These are phyloP conservation scores for Styphnolobium japonicum DNA, from an alignment of 306 rosid genomes.

Conservation along the genomic window DNA sequence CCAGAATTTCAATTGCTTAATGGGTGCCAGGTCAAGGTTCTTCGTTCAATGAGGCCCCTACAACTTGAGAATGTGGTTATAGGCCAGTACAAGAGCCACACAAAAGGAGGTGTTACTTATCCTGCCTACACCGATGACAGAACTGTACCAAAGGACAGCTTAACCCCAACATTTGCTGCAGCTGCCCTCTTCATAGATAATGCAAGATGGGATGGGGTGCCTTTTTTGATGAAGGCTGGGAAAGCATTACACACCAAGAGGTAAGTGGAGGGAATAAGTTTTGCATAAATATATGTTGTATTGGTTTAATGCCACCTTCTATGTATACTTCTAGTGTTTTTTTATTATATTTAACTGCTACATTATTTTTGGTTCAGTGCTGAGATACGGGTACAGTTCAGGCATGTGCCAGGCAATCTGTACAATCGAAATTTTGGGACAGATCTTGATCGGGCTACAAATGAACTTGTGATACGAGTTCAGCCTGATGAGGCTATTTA, in stretches of 20 bases:
- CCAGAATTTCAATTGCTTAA: constrained; percentile 11
- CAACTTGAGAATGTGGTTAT: constrained; percentile 56
- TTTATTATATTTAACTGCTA: background rate
- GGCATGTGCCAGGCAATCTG: constrained; percentile 89
- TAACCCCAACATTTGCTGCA: constrained; percentile 93
- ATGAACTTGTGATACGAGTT: constrained; percentile 87
- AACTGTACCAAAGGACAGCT: constrained; percentile 82
- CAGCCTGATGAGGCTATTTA: constrained; percentile 94
- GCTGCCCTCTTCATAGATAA: constrained; percentile 90
- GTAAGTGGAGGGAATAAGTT: constrained; percentile 30
- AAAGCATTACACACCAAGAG: constrained; percentile 81
- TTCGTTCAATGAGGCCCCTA: constrained; percentile 85
- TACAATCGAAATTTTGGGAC: constrained; percentile 73
- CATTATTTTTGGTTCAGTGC: constrained; percentile 53
- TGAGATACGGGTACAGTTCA: constrained; percentile 91
- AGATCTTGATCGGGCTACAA: constrained; percentile 73
- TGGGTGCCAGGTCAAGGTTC: constrained; percentile 75
- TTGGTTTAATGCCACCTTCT: background rate
- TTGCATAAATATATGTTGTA: background rate
- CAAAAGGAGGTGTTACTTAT: constrained; percentile 69
- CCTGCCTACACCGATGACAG: constrained; percentile 76
- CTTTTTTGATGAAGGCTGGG: constrained; percentile 92
- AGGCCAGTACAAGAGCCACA: constrained; percentile 89
- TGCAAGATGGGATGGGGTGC: constrained; percentile 97
- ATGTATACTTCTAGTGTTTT: background rate